A percentile compares a stretch with the other conserved stretches of the same genome.
phyloP scores from a whole-genome alignment of 2,329 filamentous ascomycete genomes.

The Calonectria leucothoes region DNA sequence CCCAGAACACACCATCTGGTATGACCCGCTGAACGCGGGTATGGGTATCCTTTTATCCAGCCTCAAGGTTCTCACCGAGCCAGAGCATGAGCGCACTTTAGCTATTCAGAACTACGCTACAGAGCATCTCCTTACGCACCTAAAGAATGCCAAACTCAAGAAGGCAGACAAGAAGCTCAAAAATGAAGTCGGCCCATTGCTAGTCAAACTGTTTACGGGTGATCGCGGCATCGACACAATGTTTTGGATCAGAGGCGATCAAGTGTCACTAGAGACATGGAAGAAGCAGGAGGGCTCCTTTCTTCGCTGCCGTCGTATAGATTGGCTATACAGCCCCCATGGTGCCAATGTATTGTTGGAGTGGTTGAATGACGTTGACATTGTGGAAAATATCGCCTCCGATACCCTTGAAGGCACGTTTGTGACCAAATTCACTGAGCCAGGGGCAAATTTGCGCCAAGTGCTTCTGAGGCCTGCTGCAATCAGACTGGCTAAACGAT shows the following conservation, averaged over 20 bases:
- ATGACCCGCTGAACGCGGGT: not conserved
- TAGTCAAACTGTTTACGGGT: not conserved
- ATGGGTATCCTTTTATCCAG: not conserved
- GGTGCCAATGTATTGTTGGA: not conserved
- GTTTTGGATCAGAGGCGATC: not conserved
- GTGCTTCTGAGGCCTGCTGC: not conserved
- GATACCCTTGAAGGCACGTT: not conserved
- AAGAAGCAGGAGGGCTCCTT: not conserved
- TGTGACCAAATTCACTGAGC: not conserved
- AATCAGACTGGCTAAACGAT: not conserved
- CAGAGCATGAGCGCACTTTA: not conserved
- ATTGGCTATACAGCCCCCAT: not conserved
- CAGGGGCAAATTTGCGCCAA: not conserved
- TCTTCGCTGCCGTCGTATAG: not conserved
- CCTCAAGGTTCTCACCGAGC: not conserved
- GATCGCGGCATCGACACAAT: not conserved
- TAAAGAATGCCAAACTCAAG: not conserved
- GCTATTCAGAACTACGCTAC: not conserved
- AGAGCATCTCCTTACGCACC: not conserved
- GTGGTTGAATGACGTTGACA: not conserved
- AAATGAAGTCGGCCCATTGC: not conserved
- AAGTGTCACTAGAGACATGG: not conserved
- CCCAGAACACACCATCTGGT: not conserved
- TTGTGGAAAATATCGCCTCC: not conserved
- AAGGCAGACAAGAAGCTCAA: not conserved